Conservation (phyloP, 345 rosid species). For the Lagerstroemia speciosa region DNA sequence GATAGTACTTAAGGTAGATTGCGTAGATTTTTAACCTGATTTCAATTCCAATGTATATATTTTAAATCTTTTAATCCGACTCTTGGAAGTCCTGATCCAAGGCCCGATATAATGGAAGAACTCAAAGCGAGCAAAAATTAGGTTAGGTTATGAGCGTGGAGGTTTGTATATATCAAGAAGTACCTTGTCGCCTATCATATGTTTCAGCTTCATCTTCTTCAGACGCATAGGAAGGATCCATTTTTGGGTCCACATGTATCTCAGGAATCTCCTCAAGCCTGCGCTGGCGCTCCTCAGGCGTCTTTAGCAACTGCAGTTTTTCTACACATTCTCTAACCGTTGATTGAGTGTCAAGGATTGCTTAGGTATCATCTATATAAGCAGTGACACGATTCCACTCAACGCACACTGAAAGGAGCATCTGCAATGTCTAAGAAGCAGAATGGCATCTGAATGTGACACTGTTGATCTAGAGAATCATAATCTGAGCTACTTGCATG, state of each 20-base stretch:
- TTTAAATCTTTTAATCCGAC: neutral
- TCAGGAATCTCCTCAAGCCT: conserved; percentile 92
- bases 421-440: neutral
- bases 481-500: conserved; percentile 11
- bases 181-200: conserved; percentile 69
- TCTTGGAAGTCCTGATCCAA: neutral
- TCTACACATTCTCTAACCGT: conserved; percentile 99
- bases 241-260: conserved; percentile 85
- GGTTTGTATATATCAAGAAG: conserved; percentile 1
- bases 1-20: neutral
- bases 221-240: conserved; percentile 90
- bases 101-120: neutral
- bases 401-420: neutral
- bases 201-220: conserved; percentile 72
- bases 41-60: neutral
- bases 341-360: conserved; percentile 47
- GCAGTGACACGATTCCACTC: neutral
- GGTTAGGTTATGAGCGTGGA: neutral
- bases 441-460: neutral
- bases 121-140: neutral
- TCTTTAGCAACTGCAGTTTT: conserved; percentile 83
- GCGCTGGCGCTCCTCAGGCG: conserved; percentile 91
- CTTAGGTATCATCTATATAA: neutral
- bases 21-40: neutral
- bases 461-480: neutral